Evolutionary conservation across 495 filamentous ascomycete species (phyloP).

Genomic region (Choiromyces venosus): DNA sequence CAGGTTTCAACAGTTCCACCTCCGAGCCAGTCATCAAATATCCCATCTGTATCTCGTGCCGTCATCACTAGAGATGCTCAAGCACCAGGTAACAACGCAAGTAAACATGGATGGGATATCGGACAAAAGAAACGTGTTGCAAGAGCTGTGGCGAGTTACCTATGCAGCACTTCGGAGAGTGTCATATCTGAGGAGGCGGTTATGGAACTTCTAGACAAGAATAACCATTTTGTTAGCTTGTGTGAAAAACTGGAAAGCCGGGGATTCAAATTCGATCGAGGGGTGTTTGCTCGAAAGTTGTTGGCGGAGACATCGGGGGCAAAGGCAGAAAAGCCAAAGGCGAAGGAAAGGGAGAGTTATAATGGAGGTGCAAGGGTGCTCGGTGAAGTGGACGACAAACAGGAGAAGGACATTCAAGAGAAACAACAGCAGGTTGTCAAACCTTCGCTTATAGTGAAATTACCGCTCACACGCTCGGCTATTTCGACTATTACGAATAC

Average conservation of each 20-base stretch:
- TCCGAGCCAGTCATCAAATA: not conserved
- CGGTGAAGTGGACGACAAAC: conserved; percentile 28
- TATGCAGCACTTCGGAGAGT: conserved; percentile 12
- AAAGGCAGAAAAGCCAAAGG: not conserved
- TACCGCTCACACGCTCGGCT: not conserved
- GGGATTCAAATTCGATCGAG: conserved; percentile 33
- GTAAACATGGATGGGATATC: conserved; percentile 4
- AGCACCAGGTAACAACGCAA: not conserved
- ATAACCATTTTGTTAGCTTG: conserved; percentile 23
- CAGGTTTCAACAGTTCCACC: not conserved
- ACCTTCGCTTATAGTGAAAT: not conserved
- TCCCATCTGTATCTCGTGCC: not conserved
- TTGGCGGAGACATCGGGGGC: conserved; percentile 25
- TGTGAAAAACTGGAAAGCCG: conserved; percentile 28
- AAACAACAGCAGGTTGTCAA: not conserved
- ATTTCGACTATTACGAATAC: not conserved
- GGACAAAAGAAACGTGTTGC: conserved; percentile 7
- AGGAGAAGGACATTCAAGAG: conserved; percentile 24
- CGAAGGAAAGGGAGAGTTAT: not conserved
- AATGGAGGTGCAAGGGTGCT: conserved; percentile 21
- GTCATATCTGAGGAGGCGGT: conserved; percentile 14
- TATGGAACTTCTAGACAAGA: conserved; percentile 18
- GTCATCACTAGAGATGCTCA: not conserved
- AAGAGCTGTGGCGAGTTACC: conserved; percentile 22
- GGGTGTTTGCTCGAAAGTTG: conserved; percentile 31